Base-by-base conservation (phyloP, 2,329 filamentous ascomycete species). In the Coniochaeta sp. region DNA sequence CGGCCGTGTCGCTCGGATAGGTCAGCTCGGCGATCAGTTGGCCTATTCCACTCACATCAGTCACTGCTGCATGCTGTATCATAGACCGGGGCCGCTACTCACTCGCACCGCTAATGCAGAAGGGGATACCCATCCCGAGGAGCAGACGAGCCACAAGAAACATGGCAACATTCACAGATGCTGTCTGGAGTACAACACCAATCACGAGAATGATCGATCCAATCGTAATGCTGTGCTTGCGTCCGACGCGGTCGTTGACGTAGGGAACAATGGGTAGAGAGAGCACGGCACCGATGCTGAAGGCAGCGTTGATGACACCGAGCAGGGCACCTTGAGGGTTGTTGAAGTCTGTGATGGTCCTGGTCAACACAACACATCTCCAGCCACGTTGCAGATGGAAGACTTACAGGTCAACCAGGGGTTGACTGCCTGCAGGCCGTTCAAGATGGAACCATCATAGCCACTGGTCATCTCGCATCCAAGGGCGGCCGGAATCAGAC, bases 191-290 rank as follows among this genome's bases (percentile, higher is more conserved):
- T 9, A 79, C 74, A 40, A 83, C 82, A 34, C 83, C 83, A 34
- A 85, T 66, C 26, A 83, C 78, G 76, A 85, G 81, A 63, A 85
- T 74, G 3, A 70, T 64, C 26, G 78, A 77, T 50, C 83, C 83
- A 52, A 78, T 67, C 62, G 84, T 79, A 63, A 85, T 83, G 2
- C 79, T 81, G 58, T 75, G 77, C 63, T 81, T 78, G 36, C 83
- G 77, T 19, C 83, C 83, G 36, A 85, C 77, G 38, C 77, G 72
- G 64, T 86, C 82, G 44, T 54, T 60, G 36, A 62, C 24, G 28
- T 60, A 65, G 8, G 62, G 62, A n/a, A 63, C 63, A 50, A 65
- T 56, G 12, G 64, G 63, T 24, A 65, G 60, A 30, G 62, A 62
- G 4, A 65, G 44, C 8, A 65, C 58, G 12, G 62, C 62, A 44